Base-by-base conservation (phyloP, 2,329 filamentous ascomycete species). In the Apiospora koreana region DNA sequence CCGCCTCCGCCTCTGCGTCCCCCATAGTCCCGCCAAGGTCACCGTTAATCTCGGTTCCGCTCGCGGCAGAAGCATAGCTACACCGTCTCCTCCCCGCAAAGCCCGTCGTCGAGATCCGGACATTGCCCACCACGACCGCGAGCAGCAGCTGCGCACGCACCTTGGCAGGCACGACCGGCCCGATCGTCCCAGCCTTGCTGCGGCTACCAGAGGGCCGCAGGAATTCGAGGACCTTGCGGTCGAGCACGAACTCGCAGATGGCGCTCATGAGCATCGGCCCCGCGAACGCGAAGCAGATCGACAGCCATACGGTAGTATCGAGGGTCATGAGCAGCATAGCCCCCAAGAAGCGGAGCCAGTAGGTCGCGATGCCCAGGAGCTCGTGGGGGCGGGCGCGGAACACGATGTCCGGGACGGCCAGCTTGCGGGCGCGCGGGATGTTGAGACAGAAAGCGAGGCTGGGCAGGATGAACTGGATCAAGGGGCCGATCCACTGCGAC, bases 371-470 rank as follows among this genome's bases (percentile, higher is more conserved):
- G 54, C 79, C 77, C n/a, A 78, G 72, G 9, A 79, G 62, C 8
- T 76, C 92, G 68, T 88, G 86, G 0, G 90, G 86, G 75, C 91
- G 90, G 0, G 87, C 86, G 79, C 92, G 91, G 68, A 93, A 83
- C 3, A 86, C 84, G 71, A 83, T 79, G 67, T 83, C 73, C 1
- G 77, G 75, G 31, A 81, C 76, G 5, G 73, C 74, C 21, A 81
- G 71, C 66, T 79, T 77, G 10, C 75, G 73, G 28, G 76, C 75
- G 18, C 80, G 74, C 23, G 80, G 80, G 12, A 82, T 76, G 41
- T 79, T 79, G 50, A 80, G 76, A 68, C 78, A 79, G 71, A 81
- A 81, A 0, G 80, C 78, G 3, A 81, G 71, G 21, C 77, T 77
- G 0, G 79, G 80, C 42, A 81, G 72, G 62, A 81, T 78, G 72